Percentiles rank a stretch among this genome's conserved stretches.
These are phyloP conservation scores for Stentor roeselii DNA, from an alignment of 73 alveolate species.

Conservation along the genomic window DNA sequence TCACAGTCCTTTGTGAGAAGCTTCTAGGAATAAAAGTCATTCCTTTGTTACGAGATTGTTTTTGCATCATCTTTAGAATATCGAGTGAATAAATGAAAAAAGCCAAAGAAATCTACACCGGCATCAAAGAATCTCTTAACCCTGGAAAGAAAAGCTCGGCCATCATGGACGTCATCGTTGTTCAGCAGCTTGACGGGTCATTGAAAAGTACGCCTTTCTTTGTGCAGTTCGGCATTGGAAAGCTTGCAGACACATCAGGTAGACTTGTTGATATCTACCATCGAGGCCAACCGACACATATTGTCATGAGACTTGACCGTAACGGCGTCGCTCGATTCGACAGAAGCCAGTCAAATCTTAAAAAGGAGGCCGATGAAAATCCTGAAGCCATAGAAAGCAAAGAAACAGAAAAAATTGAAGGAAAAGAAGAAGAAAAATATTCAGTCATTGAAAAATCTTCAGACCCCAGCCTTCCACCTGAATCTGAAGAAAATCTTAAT, in stretches of 20 bases:
- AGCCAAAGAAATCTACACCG: not conserved
- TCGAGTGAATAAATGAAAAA: too few relatives aligned
- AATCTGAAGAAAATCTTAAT: not conserved
- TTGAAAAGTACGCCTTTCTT: constrained; percentile 85
- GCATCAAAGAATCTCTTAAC: not conserved
- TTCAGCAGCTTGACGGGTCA: constrained; percentile 82
- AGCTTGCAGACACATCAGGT: not conserved
- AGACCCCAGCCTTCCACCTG: not conserved
- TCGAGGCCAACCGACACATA: not conserved
- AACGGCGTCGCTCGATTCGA: not conserved
- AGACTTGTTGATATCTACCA: not conserved
- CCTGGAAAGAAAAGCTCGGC: constrained; percentile 45
- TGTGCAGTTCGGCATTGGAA: constrained; percentile 77
- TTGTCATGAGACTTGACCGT: not conserved
- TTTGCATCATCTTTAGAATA: too few relatives aligned
- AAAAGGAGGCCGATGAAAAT: not conserved
- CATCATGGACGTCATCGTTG: constrained; percentile 89
- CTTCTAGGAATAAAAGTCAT: too few relatives aligned
- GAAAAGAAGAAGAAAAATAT: not conserved
- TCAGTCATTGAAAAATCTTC: not conserved
- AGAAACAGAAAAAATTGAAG: not conserved
- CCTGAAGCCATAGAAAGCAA: not conserved
- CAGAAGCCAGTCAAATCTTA: not conserved
- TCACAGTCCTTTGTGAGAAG: too few relatives aligned
- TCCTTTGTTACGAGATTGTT: too few relatives aligned